phyloP scores from a whole-genome alignment of 2,329 filamentous ascomycete genomes.

The Ascochyta clinopodiicola region DNA sequence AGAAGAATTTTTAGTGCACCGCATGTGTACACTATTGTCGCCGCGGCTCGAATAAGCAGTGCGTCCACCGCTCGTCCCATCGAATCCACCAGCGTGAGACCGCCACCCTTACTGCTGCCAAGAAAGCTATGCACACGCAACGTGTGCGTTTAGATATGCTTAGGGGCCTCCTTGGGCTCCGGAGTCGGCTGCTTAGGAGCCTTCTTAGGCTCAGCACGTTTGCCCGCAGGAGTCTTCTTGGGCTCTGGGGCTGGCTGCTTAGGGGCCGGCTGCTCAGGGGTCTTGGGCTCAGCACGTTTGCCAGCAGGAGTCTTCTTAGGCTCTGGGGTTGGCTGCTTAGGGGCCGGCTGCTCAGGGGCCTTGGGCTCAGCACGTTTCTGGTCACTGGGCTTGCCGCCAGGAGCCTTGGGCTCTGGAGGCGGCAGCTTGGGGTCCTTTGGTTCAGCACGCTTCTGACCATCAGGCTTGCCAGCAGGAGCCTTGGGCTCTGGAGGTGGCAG shows the following conservation, averaged over 20 bases:
- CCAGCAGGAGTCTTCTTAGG: background rate
- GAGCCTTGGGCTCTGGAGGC: background rate
- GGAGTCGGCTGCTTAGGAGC: background rate
- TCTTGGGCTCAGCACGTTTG: background rate
- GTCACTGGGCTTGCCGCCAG: background rate
- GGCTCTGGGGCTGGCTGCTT: background rate
- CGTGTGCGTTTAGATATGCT: background rate
- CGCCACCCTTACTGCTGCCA: background rate
- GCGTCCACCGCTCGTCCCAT: constrained; percentile 1
- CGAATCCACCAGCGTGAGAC: background rate
- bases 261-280: background rate
- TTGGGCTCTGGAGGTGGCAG: background rate
- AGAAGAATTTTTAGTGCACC: background rate
- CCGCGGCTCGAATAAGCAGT: background rate
- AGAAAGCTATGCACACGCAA: background rate
- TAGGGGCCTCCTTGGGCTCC: background rate
- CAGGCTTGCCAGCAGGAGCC: background rate
- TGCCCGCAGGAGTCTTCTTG: background rate
- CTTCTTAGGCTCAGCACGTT: background rate
- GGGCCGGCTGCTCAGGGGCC: background rate
- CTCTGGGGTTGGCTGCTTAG: background rate
- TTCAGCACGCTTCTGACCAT: too few relatives aligned
- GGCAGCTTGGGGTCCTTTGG: background rate
- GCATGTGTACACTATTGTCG: background rate
- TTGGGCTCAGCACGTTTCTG: background rate